A percentile compares a stretch with the other conserved stretches of the same genome.
These are phyloP conservation scores for Arthroderma uncinatum DNA, from an alignment of 2,329 filamentous ascomycete species.

Conservation along the genomic window DNA sequence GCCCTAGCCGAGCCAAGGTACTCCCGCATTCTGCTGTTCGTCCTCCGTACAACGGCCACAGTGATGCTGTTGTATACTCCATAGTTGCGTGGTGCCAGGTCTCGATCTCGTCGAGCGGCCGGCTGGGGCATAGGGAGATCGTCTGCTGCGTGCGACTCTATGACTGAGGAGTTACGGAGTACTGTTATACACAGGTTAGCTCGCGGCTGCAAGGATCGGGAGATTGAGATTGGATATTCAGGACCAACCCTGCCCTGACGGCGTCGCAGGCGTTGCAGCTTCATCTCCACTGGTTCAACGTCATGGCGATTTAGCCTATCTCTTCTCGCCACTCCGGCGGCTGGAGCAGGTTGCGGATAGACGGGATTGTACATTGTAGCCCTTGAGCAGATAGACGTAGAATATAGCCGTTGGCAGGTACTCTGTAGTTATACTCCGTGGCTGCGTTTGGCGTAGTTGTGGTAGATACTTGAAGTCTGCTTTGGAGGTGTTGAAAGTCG, in stretches of 20 bases:
- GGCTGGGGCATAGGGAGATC: no score
- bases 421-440: no score
- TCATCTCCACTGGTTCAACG: no score
- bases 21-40: neutral
- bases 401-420: no score
- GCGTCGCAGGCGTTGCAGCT: neutral
- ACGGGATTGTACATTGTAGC: no score
- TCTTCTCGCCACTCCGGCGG: neutral
- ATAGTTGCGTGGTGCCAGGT: neutral
- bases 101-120: neutral
- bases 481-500: no score
- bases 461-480: no score
- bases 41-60: neutral
- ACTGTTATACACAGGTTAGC: neutral
- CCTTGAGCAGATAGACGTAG: no score
- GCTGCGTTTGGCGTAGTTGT: no score
- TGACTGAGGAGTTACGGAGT: no score
- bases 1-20: neutral
- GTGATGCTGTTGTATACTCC: neutral
- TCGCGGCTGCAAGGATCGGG: no score
- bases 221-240: neutral
- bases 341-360: neutral
- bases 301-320: neutral
- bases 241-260: neutral
- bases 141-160: no score